Conservation (phyloP, 164 flowering plant species). For the Piper longum region DNA sequence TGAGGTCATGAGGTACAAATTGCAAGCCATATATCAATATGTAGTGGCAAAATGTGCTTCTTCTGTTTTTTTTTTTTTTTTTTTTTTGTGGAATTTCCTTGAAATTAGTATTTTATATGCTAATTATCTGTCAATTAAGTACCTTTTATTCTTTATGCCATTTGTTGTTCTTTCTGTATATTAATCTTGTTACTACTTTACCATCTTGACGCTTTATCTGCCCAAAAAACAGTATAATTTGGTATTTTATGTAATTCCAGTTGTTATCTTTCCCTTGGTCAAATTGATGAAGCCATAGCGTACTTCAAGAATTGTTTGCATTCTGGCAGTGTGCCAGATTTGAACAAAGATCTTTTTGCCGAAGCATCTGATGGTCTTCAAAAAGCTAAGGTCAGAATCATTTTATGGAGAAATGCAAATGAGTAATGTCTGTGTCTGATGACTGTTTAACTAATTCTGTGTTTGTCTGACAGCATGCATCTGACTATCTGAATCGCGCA, state of each 20-base stretch:
- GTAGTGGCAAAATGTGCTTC: too few species aligned
- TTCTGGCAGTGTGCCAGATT: constrained; percentile 32
- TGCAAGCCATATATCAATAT: too few species aligned
- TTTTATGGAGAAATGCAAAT: not conserved
- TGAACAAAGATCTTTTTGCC: constrained; percentile 49
- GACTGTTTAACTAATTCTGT: not conserved
- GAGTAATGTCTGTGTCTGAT: not conserved
- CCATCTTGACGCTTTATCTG: too few species aligned
- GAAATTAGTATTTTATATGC: too few species aligned
- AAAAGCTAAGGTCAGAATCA: constrained; percentile 52
- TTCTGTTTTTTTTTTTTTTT: too few species aligned
- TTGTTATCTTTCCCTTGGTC: constrained; percentile 81
- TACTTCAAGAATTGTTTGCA: constrained; percentile 44
- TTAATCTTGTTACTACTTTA: too few species aligned
- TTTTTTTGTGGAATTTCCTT: too few species aligned
- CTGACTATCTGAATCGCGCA: constrained; percentile 21
- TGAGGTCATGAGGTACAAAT: too few species aligned
- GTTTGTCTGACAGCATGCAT: constrained; percentile 50
- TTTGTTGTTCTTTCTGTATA: too few species aligned
- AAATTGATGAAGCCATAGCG: constrained; percentile 51
- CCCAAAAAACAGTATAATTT: not conserved
- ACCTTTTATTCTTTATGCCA: too few species aligned
- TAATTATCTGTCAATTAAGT: too few species aligned
- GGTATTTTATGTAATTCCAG: constrained; percentile 16
- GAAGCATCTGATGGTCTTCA: constrained; percentile 82